Conservation (phyloP, 805 yeast genomes). For the Starmerella bacillaris region DNA sequence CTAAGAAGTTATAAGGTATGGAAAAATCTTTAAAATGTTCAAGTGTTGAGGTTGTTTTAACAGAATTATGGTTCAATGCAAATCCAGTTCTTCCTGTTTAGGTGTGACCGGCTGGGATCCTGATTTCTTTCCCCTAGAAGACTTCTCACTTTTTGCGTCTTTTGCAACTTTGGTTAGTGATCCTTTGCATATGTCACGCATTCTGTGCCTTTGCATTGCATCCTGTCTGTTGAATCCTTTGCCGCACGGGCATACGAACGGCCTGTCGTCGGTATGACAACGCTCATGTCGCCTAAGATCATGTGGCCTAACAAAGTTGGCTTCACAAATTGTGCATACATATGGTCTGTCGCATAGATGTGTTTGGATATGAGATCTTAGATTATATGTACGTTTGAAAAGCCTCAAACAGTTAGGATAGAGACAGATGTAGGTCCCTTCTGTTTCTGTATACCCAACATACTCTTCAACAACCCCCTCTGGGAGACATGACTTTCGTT, state of each 20-base stretch:
- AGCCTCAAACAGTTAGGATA: conserved; percentile 64
- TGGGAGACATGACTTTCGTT: conserved; percentile 49
- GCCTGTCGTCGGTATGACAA: conserved; percentile 56
- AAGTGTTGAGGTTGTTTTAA: too few relatives aligned
- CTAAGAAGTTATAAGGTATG: too few relatives aligned
- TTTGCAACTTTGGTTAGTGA: conserved; percentile 28
- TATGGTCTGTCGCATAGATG: conserved; percentile 91
- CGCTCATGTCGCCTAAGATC: conserved; percentile 80
- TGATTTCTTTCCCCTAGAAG: too few relatives aligned
- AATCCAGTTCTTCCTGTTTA: too few relatives aligned
- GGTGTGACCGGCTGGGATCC: too few relatives aligned
- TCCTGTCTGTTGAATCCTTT: conserved; percentile 80
- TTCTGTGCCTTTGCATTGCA: conserved; percentile 66
- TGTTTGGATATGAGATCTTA: conserved; percentile 89
- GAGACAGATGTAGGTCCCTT: conserved; percentile 54
- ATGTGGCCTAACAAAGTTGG: conserved; percentile 86
- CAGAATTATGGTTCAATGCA: too few relatives aligned
- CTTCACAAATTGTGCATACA: conserved; percentile 53
- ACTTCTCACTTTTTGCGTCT: conserved; percentile 9
- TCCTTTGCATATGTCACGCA: conserved; percentile 66
- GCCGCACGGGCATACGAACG: conserved; percentile 77
- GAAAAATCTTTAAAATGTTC: too few relatives aligned
- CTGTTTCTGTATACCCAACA: conserved; percentile 60
- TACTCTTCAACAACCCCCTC: conserved; percentile 77
- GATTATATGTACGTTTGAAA: conserved; percentile 78